Evolutionary conservation across 2,329 filamentous ascomycete species (phyloP), one percentile per base, ranked within the genome.

Genomic region (Hypoxylon sp.): DNA sequence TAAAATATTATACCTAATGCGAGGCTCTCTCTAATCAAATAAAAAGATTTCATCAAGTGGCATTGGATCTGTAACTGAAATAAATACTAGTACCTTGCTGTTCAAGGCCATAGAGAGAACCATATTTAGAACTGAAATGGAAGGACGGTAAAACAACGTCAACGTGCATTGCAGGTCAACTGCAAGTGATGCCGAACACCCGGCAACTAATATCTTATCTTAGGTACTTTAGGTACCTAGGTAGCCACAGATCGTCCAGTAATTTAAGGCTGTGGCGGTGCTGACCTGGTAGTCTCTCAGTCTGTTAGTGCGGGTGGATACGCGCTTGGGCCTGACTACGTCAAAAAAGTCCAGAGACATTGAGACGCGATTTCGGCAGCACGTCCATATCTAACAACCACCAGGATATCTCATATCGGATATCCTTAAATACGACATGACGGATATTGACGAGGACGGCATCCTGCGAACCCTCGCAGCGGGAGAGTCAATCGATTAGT

Each of bases 371-470:
- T 64, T 58, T 49, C 56, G 48, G 56, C 52, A 44, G 56, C 58
- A 48, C 26, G 8, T 56, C 48, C 13, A 53, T 41, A 11, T 15
- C 19, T 20, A 41, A 11, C n/a, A 39, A 37, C 22, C 24, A 46
- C 32, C 32, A 3, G 39, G 28, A 48, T 46, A 48, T 48, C 26
- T 44, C 32, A 37, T n/a, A n/a, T n/a, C n/a, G 37, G 30, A 41
- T 39, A 32, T 46, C 17, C 28, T 37, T 39, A 47, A 32, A 22
- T 15, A 28, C 15, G 62, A 65, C 70, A 79, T 71, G 68, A 88
- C 88, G 85, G 85, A 87, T 58, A 79, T 84, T 34, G 86, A 88
- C 46, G 84, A 85, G 65, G 82, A 85, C 49, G 82, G 80, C 28
- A 75, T 82, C 28, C 77, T 87, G 67, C 74, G 72, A 65, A 79